Evolutionary conservation across 164 flowering plant genomes (phyloP), one percentile per base, ranked within the genome.

Genomic region (Hamamelis virginiana): DNA sequence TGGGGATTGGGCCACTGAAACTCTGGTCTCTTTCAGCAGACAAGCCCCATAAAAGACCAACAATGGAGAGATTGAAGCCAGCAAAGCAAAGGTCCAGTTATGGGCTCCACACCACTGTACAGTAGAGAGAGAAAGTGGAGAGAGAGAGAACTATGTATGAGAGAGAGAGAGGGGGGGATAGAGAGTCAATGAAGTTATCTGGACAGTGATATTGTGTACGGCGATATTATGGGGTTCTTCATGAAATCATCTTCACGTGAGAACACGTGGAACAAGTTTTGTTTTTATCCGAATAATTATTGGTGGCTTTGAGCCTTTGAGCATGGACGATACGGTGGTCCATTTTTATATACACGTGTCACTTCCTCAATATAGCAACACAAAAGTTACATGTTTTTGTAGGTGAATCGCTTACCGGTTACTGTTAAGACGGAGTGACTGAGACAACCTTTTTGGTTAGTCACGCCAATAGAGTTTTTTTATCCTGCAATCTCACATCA

Each of bases 11-110:
- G 61, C 38, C 50, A 63, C 25, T 33, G 59, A 47, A 67, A 38
- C 13, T 33, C 12, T 14, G 47, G 14, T 41, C 33, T 52, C 52
- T 47, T 74, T 69, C 62, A 43, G 67, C 78, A 75, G 79, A 75
- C 82, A 81, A 72, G 67, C 76, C 79, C 81, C 81, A 75, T 77
- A 71, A 78, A 80, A 70, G 74, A 69, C 80, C 78, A 72, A 75
- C 76, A 52, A 74, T 71, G 69, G 75, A 73, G 72, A 70, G 77
- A 72, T 77, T 69, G 67, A 67, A 66, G 79, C 76, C 83, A 80
- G 83, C 83, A 77, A 74, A 72, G 78, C 82, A 71, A 15, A 74
- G 74, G 80, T 64, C 74, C 80, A 71, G 72, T 28, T 22, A 38
- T 58, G 79, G 82, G 80, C 74, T 71, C 77, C 80, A 76, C 80